These are phyloP conservation scores for Anthostomella pinea DNA, from an alignment of 2,329 filamentous ascomycete species.

Conservation along the genomic window DNA sequence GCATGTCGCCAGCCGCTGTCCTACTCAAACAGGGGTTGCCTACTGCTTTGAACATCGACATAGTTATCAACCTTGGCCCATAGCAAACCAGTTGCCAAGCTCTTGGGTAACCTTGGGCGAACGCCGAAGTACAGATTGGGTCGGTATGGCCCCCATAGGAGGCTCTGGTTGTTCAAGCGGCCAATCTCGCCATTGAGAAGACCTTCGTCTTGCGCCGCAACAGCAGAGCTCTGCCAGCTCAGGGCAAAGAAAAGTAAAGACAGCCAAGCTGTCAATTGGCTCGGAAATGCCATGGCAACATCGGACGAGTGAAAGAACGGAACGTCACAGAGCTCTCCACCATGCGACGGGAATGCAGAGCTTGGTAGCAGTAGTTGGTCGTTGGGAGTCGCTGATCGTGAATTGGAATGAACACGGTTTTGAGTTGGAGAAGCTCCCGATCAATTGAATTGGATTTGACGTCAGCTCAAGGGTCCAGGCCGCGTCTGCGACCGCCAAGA, in stretches of 20 bases:
- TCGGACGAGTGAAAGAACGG: constrained; percentile 12
- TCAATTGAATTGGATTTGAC: constrained; percentile 21
- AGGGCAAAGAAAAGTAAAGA: constrained; percentile 24
- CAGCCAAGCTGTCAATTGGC: constrained; percentile 33
- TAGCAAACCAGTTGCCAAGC: constrained; percentile 77
- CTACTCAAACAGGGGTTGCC: constrained; percentile 26
- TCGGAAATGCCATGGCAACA: constrained; percentile 28
- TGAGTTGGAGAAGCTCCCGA: constrained; percentile 17
- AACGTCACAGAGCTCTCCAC: neutral
- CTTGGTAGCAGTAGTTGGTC: neutral
- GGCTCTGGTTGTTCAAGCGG: constrained; percentile 69
- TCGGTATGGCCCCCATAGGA: constrained; percentile 94
- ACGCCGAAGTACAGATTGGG: constrained; percentile 94
- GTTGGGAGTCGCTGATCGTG: constrained; percentile 4
- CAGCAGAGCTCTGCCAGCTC: constrained; percentile 9
- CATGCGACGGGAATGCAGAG: neutral
- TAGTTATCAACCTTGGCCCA: constrained; percentile 87
- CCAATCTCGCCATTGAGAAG: constrained; percentile 48
- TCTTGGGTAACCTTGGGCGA: constrained; percentile 76
- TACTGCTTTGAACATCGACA: constrained; percentile 71
- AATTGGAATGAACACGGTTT: constrained; percentile 27
- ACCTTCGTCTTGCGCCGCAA: constrained; percentile 30
- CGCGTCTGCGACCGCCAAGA: too few species aligned
- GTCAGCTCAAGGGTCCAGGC: too few species aligned
- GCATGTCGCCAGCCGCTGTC: neutral